Conservation (phyloP, 768 basidiomycete species). For the Peribolospora baueri region DNA sequence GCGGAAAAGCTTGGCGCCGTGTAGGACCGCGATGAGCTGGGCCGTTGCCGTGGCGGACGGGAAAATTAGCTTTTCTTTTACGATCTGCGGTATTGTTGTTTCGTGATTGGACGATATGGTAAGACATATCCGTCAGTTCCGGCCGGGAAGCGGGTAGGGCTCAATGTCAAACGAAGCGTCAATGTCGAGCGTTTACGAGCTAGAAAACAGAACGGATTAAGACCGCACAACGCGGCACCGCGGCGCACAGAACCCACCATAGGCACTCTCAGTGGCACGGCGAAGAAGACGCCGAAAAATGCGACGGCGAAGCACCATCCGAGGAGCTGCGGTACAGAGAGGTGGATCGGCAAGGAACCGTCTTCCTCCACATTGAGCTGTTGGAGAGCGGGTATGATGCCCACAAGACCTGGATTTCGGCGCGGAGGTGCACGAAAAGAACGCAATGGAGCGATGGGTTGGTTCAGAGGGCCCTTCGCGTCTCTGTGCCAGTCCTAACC, state of each 20-base stretch:
- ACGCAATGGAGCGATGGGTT: neutral
- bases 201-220: too few relatives aligned
- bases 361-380: conserved; percentile 51
- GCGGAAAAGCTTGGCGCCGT: conserved; percentile 21
- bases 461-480: too few relatives aligned
- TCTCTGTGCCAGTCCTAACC: neutral
- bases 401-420: conserved; percentile 52
- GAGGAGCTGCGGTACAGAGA: conserved; percentile 48
- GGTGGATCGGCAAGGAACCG: conserved; percentile 44
- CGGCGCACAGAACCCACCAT: too few relatives aligned
- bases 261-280: conserved; percentile 49
- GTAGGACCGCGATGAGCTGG: conserved; percentile 74
- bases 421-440: conserved; percentile 39
- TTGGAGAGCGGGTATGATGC: conserved; percentile 71
- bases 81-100: conserved; percentile 60
- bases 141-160: too few relatives aligned
- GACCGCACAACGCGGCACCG: too few relatives aligned
- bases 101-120: too few relatives aligned
- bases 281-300: conserved; percentile 96
- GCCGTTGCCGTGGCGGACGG: conserved; percentile 92
- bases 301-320: conserved; percentile 77
- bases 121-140: too few relatives aligned
- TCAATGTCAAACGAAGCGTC: too few relatives aligned
- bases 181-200: too few relatives aligned
- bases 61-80: conserved; percentile 80